phyloP scores from a whole-genome alignment of 371 early-diverging fungal species.

The Blastocladiella emersonii region DNA sequence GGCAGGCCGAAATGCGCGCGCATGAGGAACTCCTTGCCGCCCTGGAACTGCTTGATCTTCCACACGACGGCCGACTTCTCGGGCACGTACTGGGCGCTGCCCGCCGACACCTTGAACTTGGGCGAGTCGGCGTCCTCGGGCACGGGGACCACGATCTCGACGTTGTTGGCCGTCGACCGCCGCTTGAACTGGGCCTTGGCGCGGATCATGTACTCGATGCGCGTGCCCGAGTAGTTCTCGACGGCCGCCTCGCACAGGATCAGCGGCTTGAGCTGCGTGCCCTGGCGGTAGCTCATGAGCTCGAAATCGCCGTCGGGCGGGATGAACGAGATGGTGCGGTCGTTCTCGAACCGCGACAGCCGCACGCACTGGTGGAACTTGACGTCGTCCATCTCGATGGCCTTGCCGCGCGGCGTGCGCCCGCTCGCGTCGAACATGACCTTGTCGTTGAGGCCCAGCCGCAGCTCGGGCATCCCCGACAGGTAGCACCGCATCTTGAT shows the following conservation, averaged over 20 bases:
- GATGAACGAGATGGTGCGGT: slow-evolving; percentile 94
- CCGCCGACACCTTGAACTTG: slow-evolving; percentile 81
- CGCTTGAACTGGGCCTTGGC: slow-evolving; percentile 94
- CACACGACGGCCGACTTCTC: slow-evolving; percentile 87
- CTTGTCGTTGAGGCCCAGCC: slow-evolving; percentile 95
- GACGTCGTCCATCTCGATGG: slow-evolving; percentile 98
- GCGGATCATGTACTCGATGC: slow-evolving; percentile 91
- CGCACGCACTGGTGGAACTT: slow-evolving; percentile 98
- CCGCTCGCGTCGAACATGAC: slow-evolving; percentile 94
- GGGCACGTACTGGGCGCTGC: slow-evolving; percentile 84
- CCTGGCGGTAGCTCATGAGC: slow-evolving; percentile 94
- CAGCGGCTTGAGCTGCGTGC: slow-evolving; percentile 89
- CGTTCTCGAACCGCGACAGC: slow-evolving; percentile 84
- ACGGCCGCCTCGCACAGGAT: slow-evolving; percentile 92
- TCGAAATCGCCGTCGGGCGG: slow-evolving; percentile 99
- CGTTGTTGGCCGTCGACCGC: slow-evolving; percentile 91
- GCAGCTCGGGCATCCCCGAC: slow-evolving; percentile 96
- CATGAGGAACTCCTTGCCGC: slow-evolving; percentile 89
- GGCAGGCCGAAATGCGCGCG: slow-evolving; percentile 95
- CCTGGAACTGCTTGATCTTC: slow-evolving; percentile 97
- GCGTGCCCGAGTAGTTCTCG: slow-evolving; percentile 78
- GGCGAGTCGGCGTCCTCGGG: slow-evolving; percentile 95
- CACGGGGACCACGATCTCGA: slow-evolving; percentile 92
- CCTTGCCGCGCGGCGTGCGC: slow-evolving; percentile 70
- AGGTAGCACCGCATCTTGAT: slow-evolving; percentile 94